Base-by-base conservation (phyloP, 2,329 filamentous ascomycete genomes). In the Tolypocladium tropicale region DNA sequence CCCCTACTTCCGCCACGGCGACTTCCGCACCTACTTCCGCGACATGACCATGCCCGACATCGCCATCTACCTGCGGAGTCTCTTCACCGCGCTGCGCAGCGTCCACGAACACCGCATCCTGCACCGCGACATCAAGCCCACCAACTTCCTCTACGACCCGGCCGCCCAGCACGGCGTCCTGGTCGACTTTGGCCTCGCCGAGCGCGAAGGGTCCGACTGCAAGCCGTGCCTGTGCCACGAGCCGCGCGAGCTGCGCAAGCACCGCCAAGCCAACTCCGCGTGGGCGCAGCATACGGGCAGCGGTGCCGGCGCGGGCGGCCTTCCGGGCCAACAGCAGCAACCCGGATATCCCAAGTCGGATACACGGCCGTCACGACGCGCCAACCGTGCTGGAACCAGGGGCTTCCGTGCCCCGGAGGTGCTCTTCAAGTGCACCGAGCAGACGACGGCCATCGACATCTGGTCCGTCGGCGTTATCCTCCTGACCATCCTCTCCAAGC, bases 401-500 rank as follows among this genome's bases (percentile, higher is more conserved):
- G 94, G 94, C 1, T 99, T 99, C 73, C 89, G 94, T 55, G 94
- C 94, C 0, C 94, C 94, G 9, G 94, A 99, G 71, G 94, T 99
- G 3, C 79, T 99, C 1, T 89, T 97, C 73, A 99, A 99, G 72
- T 99, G 94, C 74, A 96, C 92, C 0, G 88, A 91, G 60, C 94
- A 99, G 70, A 95, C 88, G 4, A 93, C 89, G 48, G 88, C 93
- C 63, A 94, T 99, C 63, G 94, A 99, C 69, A 88, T 99, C 62
- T 99, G 94, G 94, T 96, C 90, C 28, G 92, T 87, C 0, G 94
- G 94, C 46, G 92, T 99, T n/a, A 95, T 99, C 55, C 80, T 99
- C 2, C 78, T 99, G n/a, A 99, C 94, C 0, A 88, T 99, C 60
- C 78, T 99, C 16, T 93, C 89, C 43, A 88, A 88, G 56, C 85